A percentile compares a stretch with the other conserved stretches of the same genome.
Evolutionary conservation across 2,329 filamentous ascomycete genomes (phyloP).

Genomic region (Xylariaceae sp.): DNA sequence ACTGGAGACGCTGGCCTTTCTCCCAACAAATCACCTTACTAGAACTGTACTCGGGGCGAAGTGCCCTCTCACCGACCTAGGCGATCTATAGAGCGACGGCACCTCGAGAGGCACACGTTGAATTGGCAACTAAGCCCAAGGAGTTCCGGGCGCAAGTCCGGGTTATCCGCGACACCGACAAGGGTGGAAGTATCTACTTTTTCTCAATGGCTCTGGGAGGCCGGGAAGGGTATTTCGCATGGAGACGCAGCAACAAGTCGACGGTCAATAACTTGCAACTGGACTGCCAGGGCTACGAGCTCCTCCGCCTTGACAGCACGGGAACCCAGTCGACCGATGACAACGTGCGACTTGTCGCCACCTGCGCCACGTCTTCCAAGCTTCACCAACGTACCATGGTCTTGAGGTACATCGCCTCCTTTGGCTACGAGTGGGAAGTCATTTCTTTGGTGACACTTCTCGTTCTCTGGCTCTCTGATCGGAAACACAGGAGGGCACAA

Average conservation of each 20-base stretch:
- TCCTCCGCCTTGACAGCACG: constrained; percentile 3
- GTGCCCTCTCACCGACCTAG: constrained; percentile 5
- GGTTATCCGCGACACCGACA: too few species aligned
- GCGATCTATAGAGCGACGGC: constrained; percentile 9
- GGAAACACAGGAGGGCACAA: constrained; percentile 7
- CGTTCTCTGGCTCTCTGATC: constrained; percentile 10
- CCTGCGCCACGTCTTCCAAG: constrained; percentile 4
- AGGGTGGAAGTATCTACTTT: too few species aligned
- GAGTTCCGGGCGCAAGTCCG: constrained; percentile 5
- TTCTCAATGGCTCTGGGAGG: constrained; percentile 8
- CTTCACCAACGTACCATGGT: constrained; percentile 2
- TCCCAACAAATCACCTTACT: constrained; percentile 5
- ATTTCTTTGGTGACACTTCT: constrained; percentile 10
- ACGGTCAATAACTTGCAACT: constrained; percentile 8
- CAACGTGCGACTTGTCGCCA: constrained; percentile 10
- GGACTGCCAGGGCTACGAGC: constrained; percentile 10
- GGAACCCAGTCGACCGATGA: not conserved
- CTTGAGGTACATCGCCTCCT: constrained; percentile 2
- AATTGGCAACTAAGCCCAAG: constrained; percentile 7
- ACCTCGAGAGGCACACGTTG: constrained; percentile 4
- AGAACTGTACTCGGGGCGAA: constrained; percentile 5
- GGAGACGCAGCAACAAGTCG: constrained; percentile 11
- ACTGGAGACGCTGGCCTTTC: constrained; percentile 6
- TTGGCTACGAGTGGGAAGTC: constrained; percentile 12
- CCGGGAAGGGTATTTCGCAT: constrained; percentile 9